Evolutionary conservation across 192 early-diverging fungal species (phyloP).

Genomic region (Backusella westeae): DNA sequence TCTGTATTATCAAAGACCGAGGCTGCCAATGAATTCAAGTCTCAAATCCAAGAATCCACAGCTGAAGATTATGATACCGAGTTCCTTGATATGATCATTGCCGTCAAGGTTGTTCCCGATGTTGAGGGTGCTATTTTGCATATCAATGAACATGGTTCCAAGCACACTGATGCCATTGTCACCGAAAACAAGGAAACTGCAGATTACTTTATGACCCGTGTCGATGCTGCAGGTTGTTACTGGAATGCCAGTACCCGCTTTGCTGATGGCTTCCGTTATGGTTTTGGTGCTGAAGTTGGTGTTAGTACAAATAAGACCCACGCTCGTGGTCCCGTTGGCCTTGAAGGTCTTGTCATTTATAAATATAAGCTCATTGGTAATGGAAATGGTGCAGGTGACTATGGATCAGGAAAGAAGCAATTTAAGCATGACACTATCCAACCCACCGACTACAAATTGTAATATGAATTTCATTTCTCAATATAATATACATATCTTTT

Average conservation of each 20-base stretch:
- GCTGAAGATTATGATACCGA: slow-evolving; percentile 88
- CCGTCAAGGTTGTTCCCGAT: slow-evolving; percentile 73
- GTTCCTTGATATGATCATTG: slow-evolving; percentile 84
- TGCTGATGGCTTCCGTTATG: slow-evolving; percentile 98
- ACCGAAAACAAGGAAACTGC: slow-evolving; percentile 74
- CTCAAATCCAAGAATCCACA: slow-evolving; percentile 27
- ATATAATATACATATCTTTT: not conserved
- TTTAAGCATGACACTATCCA: slow-evolving; percentile 72
- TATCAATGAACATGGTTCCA: slow-evolving; percentile 90
- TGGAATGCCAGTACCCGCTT: slow-evolving; percentile 97
- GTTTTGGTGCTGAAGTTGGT: slow-evolving; percentile 98
- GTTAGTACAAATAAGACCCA: slow-evolving; percentile 99
- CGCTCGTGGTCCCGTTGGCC: slow-evolving; percentile 95
- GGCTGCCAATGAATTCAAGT: slow-evolving; percentile 16
- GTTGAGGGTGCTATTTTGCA: slow-evolving; percentile 84
- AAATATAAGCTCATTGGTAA: slow-evolving; percentile 92
- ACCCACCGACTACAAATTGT: slow-evolving; percentile 19
- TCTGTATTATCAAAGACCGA: slow-evolving; percentile 23
- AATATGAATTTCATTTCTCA: not conserved
- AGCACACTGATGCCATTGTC: slow-evolving; percentile 96
- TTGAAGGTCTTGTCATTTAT: slow-evolving; percentile 98
- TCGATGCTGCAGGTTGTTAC: slow-evolving; percentile 97
- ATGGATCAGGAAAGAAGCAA: slow-evolving; percentile 71
- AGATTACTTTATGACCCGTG: slow-evolving; percentile 83
- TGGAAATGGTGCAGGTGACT: slow-evolving; percentile 81